These are phyloP conservation scores for Aspergillus conjunctus DNA, from an alignment of 495 filamentous ascomycete genomes.

Conservation along the genomic window DNA sequence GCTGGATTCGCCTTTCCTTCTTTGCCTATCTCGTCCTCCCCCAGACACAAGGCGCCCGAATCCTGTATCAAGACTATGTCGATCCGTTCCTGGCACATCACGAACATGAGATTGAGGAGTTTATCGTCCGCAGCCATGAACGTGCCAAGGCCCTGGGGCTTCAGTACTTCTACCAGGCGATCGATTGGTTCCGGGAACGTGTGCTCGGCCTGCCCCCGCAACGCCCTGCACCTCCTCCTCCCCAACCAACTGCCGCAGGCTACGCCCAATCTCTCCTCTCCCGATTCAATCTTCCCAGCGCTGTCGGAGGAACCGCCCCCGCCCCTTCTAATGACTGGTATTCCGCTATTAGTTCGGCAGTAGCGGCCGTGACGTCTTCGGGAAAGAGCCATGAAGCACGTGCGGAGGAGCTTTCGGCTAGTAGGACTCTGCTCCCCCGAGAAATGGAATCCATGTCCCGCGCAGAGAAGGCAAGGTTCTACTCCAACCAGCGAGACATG, in stretches of 20 bases:
- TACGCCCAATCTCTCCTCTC: slow-evolving; percentile 83
- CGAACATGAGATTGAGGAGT: slow-evolving; percentile 84
- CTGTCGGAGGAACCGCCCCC: slow-evolving; percentile 46
- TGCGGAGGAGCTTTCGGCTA: slow-evolving; percentile 55
- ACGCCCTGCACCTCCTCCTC: slow-evolving; percentile 48
- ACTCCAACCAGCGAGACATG: slow-evolving; percentile 71
- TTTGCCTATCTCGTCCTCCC: slow-evolving; percentile 97
- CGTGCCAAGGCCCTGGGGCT: slow-evolving; percentile 76
- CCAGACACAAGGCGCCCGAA: slow-evolving; percentile 85
- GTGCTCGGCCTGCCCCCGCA: slow-evolving; percentile 69
- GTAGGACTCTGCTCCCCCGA: slow-evolving; percentile 67
- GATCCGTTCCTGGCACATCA: slow-evolving; percentile 87
- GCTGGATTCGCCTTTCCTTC: slow-evolving; percentile 84
- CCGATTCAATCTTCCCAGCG: slow-evolving; percentile 77
- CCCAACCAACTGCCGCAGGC: slow-evolving; percentile 47
- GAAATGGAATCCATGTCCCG: slow-evolving; percentile 56
- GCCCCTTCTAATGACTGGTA: slow-evolving; percentile 65
- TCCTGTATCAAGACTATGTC: slow-evolving; percentile 81
- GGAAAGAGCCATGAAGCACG: slow-evolving; percentile 51
- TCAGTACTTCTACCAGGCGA: slow-evolving; percentile 74
- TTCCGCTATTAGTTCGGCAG: slow-evolving; percentile 63
- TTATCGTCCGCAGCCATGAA: slow-evolving; percentile 82
- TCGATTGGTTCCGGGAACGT: slow-evolving; percentile 74
- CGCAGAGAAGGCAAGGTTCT: slow-evolving; percentile 67
- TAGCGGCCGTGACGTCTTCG: slow-evolving; percentile 52